These are phyloP conservation scores for Colletotrichum sp. DNA, from an alignment of 2,329 filamentous ascomycete genomes.

Conservation along the genomic window DNA sequence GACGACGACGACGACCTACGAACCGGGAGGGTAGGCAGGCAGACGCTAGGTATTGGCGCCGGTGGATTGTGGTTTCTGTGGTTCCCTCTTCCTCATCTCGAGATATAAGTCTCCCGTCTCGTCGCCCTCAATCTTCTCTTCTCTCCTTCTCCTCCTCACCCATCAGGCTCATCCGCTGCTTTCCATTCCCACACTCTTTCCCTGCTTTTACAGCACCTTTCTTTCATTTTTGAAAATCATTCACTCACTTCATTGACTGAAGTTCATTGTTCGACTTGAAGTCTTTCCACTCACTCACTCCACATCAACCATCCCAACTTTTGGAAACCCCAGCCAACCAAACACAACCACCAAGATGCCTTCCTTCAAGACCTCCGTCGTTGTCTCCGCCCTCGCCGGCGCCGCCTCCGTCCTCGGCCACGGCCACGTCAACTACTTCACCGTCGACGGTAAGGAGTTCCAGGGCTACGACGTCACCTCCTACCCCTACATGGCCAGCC, in stretches of 20 bases:
- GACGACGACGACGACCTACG: background rate
- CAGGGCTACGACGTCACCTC: slow-evolving; percentile 28
- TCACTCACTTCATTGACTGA: slow-evolving; percentile 22
- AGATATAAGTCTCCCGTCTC: slow-evolving; percentile 18
- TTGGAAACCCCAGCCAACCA: background rate
- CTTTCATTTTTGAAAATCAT: slow-evolving; percentile 12
- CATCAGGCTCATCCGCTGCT: slow-evolving; percentile 17
- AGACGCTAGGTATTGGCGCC: background rate
- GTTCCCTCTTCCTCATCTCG: background rate
- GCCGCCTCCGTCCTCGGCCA: slow-evolving; percentile 31
- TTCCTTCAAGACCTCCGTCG: slow-evolving; percentile 23
- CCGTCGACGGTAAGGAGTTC: slow-evolving; percentile 34
- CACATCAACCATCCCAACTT: background rate
- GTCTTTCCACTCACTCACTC: slow-evolving; percentile 3
- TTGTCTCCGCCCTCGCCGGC: slow-evolving; percentile 25
- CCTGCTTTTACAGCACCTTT: slow-evolving; percentile 17
- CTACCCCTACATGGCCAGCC: slow-evolving; percentile 24
- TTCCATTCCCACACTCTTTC: slow-evolving; percentile 21
- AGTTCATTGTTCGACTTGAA: slow-evolving; percentile 20
- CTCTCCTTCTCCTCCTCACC: background rate
- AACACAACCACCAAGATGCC: slow-evolving; percentile 23
- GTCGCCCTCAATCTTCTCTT: background rate
- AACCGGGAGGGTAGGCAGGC: background rate
- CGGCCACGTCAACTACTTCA: slow-evolving; percentile 34
- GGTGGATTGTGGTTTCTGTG: background rate